A percentile compares a stretch with the other conserved stretches of the same genome.
phyloP scores from a whole-genome alignment of 371 early-diverging fungal species.

The Parasitella parasitica region DNA sequence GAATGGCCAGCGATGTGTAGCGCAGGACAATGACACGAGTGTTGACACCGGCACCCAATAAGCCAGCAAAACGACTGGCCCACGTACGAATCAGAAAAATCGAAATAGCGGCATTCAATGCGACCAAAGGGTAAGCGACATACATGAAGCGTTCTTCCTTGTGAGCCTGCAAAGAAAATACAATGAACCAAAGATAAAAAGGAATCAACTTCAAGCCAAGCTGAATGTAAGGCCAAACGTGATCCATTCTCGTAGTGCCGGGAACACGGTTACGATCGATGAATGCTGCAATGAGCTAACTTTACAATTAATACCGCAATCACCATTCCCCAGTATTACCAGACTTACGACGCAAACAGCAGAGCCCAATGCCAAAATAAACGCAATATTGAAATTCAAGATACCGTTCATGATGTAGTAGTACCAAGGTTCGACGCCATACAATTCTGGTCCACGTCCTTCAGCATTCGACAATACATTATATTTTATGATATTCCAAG shows the following conservation, averaged over 20 bases:
- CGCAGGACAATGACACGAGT: slow-evolving; percentile 34
- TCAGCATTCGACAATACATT: slow-evolving; percentile 76
- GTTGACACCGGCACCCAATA: slow-evolving; percentile 30
- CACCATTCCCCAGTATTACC: no score
- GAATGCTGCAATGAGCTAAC: slow-evolving; percentile 29
- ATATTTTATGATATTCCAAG: slow-evolving; percentile 87
- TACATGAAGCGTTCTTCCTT: slow-evolving; percentile 96
- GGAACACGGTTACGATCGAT: slow-evolving; percentile 49
- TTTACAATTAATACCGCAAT: slow-evolving; percentile 25
- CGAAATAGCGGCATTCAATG: slow-evolving; percentile 75
- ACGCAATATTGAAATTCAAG: slow-evolving; percentile 86
- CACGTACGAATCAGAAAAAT: slow-evolving; percentile 58
- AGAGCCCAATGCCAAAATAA: slow-evolving; percentile 67
- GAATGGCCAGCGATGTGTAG: slow-evolving; percentile 35
- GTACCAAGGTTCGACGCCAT: slow-evolving; percentile 93
- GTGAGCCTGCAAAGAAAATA: slow-evolving; percentile 88
- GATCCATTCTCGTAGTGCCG: slow-evolving; percentile 29
- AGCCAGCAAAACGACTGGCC: slow-evolving; percentile 34
- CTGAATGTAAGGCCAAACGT: slow-evolving; percentile 42
- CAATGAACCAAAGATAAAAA: slow-evolving; percentile 73
- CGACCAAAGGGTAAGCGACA: slow-evolving; percentile 89
- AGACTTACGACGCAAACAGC: slow-evolving; percentile 48
- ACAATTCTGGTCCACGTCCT: slow-evolving; percentile 80
- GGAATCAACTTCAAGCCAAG: slow-evolving; percentile 63
- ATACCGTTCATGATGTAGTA: slow-evolving; percentile 87